Evolutionary conservation across 2,329 filamentous ascomycete species (phyloP), one percentile per base, ranked within the genome.

Genomic region (Cadophora gregata): DNA sequence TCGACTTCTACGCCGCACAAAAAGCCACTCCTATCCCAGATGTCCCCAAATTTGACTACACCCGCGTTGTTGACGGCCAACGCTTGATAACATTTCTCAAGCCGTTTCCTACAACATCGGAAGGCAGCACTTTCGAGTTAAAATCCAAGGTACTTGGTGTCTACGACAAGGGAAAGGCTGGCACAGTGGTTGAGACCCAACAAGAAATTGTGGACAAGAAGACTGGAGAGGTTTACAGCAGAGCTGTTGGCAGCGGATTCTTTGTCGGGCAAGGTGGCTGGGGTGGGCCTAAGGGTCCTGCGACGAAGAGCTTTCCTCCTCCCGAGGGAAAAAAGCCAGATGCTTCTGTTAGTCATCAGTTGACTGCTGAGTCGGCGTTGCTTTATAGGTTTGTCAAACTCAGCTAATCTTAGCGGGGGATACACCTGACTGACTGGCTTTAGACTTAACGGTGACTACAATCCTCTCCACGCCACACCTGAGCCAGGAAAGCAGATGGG

Each of bases 381-480:
- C 82, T 96, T 64, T 96, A 96, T 80, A 86, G 86, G 80, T 84
- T 78, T 42, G 38, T 19, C 19, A 16, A 19, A 5, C 10, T 42
- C 16, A 16, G 10, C 38, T 12, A 42, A 16, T 16, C 38, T 16
- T 42, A 6, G 38, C 38, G 14, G 21, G 42, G 8, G n/a, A 47
- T 47, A 21, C 14, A 16, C 16, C 9, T 38, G 29, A 25, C 33
- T 31, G 12, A 36, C 42, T 47, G 24, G 70, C 75, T 27, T 92
- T 93, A 86, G 93, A 70, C 85, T 97, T 60, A 97, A 97, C 74
- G 93, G 93, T 71, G 94, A 97, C 81, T 97, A 97, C 81, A 97
- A 97, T 82, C 94, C 93, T 31, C 88, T 97, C 42, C 93, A 97
- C 78, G 93, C 93, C 7, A 92, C 91, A 21, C 93, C 93, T 14